These are phyloP conservation scores for Cinchona pubescens DNA, from an alignment of 257 asterid species.

Conservation along the genomic window DNA sequence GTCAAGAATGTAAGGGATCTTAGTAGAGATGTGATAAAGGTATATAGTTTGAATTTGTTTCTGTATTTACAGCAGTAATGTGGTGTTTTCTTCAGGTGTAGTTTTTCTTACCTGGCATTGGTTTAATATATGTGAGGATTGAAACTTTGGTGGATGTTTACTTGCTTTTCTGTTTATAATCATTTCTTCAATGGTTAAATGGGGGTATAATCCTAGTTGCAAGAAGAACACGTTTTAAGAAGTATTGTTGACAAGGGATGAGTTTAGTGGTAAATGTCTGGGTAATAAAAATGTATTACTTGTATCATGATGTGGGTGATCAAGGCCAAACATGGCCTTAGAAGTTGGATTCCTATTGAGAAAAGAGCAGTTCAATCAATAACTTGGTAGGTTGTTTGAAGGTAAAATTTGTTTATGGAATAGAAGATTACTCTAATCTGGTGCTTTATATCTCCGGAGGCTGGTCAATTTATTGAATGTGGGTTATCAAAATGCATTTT, in stretches of 20 bases:
- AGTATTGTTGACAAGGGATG: background rate
- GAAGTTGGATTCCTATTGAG: no score
- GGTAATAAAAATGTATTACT: background rate
- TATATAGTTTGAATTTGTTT: constrained; percentile 18
- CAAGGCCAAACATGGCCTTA: no score
- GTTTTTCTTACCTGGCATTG: background rate
- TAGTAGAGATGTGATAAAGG: constrained; percentile 94
- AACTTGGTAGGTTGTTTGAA: no score
- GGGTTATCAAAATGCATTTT: no score
- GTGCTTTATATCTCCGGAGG: no score
- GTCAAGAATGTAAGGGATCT: constrained; percentile 74
- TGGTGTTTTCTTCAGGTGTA: background rate
- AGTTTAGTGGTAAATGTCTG: constrained; percentile 1
- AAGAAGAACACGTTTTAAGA: background rate
- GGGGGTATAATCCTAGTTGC: background rate
- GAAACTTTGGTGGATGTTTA: background rate
- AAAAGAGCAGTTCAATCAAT: no score
- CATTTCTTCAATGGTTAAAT: background rate
- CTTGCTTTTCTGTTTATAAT: background rate
- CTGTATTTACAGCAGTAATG: background rate
- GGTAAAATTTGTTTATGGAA: no score
- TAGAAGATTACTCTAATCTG: no score
- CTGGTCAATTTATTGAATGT: no score
- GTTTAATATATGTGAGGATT: background rate
- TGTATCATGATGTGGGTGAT: no score